Evolutionary conservation across 768 basidiomycete genomes (phyloP), one percentile per base, ranked within the genome.

Genomic region (Termitomyces sp.): DNA sequence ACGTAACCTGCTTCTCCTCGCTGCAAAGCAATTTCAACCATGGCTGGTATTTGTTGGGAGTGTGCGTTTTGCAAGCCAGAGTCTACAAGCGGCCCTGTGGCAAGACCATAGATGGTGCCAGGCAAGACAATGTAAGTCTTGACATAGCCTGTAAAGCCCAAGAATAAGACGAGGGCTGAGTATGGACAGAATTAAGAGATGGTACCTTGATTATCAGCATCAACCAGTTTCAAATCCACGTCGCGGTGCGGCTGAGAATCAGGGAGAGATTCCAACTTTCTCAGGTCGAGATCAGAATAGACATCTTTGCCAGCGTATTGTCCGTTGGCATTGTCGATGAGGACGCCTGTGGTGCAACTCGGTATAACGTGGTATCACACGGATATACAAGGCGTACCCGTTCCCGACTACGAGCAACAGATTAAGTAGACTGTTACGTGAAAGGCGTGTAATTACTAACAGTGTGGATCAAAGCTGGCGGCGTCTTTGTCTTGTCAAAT

Each of bases 91-190:
- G 70, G 66, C 13, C 76, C 78, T 0, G 68, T 65, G 0, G 81
- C 78, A 8, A 76, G 67, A 32, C 80, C 82, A 59, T 80, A 85
- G 45, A 85, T 79, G 1, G 79, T 83, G 3, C 77, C 71, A 1
- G 84, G 83, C 13, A 81, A 62, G 52, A 86, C 63, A 56, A 85
- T 82, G 65, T 82, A 80, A 0, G 62, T 63, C 33, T 61, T 63
- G 60, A 65, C 64, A 44, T 63, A 63, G 28, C 62, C 64, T 65
- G 51, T 51, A 46, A 54, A 54, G 26, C 20, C 7, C 54, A 18
- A 22, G 14, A 18, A 18, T 16, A 10, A 13, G 26, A 11, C 43
- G 46, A 26, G 24, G 41, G 40, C 5, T 11, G 2, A 8, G 28
- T 54, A 26, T 8, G 13, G 4, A 22, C 14, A 26, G 41, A 35